phyloP scores from a whole-genome alignment of 1,284 basidiomycete species.

The Exobasidium cylindrosporum region DNA sequence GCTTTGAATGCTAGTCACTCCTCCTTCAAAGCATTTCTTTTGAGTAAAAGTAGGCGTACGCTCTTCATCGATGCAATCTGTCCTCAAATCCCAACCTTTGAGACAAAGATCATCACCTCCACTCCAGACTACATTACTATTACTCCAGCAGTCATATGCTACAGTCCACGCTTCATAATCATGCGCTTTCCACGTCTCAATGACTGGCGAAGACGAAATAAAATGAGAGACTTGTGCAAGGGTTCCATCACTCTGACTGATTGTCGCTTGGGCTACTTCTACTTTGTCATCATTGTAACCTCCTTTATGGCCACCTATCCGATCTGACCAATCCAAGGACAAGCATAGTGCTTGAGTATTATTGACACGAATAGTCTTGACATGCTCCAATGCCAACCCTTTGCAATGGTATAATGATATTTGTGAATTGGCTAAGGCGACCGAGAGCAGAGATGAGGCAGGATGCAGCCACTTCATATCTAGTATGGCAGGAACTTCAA shows the following conservation, averaged over 20 bases:
- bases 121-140: slow-evolving; percentile 67
- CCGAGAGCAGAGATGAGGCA: neutral
- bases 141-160: slow-evolving; percentile 77
- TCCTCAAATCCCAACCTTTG: slow-evolving; percentile 78
- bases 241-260: slow-evolving; percentile 52
- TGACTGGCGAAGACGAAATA: slow-evolving; percentile 8
- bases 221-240: slow-evolving; percentile 31
- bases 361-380: slow-evolving; percentile 36
- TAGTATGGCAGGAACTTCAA: slow-evolving; percentile 44
- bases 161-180: slow-evolving; percentile 93
- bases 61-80: slow-evolving; percentile 10
- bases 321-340: slow-evolving; percentile 51
- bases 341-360: slow-evolving; percentile 38
- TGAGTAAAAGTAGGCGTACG: slow-evolving; percentile 68
- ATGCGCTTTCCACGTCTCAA: slow-evolving; percentile 73
- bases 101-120: slow-evolving; percentile 89
- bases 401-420: neutral
- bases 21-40: slow-evolving; percentile 76
- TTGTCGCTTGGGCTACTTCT: slow-evolving; percentile 28
- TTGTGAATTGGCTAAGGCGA: slow-evolving; percentile 5
- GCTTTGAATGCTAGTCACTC: slow-evolving; percentile 84
- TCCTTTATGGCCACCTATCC: slow-evolving; percentile 13
- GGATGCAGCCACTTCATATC: slow-evolving; percentile 49
- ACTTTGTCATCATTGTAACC: neutral
- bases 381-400: slow-evolving; percentile 11